phyloP scores from a whole-genome alignment of 192 early-diverging fungal genomes.

The Mortierella hygrophila region DNA sequence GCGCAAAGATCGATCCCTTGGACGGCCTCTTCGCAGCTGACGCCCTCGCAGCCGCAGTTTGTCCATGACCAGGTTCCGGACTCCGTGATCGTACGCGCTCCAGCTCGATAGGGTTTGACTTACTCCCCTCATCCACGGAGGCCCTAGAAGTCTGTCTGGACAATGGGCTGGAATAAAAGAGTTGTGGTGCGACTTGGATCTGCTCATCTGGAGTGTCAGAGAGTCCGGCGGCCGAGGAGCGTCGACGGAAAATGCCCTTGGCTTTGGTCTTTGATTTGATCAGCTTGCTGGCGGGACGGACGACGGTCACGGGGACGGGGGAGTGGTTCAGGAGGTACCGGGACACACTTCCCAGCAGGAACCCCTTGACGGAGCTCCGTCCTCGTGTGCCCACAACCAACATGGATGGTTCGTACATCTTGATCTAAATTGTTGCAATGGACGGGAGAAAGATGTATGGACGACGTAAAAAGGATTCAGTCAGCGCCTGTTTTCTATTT shows the following conservation, averaged over 20 bases:
- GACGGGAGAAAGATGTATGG: neutral
- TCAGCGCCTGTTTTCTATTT: constrained; percentile 1
- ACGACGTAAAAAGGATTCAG: neutral
- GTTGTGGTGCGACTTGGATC: constrained; percentile 3
- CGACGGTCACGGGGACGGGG: constrained; percentile 75
- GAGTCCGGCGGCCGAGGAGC: constrained; percentile 3
- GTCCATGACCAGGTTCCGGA: neutral
- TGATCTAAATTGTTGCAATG: constrained; percentile 52
- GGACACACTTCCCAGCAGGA: constrained; percentile 76
- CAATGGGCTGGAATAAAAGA: constrained; percentile 34
- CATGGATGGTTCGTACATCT: constrained; percentile 74
- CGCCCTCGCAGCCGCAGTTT: constrained; percentile 23
- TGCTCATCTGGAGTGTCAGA: constrained; percentile 1
- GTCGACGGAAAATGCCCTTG: constrained; percentile 46
- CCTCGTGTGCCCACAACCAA: constrained; percentile 80
- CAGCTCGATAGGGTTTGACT: neutral
- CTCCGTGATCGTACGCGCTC: constrained; percentile 17
- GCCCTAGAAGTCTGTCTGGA: constrained; percentile 28
- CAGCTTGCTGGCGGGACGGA: constrained; percentile 63
- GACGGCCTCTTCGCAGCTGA: constrained; percentile 20
- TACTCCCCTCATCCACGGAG: constrained; percentile 8
- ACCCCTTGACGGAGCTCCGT: constrained; percentile 72
- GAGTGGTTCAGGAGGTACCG: constrained; percentile 78
- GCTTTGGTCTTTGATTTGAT: constrained; percentile 56
- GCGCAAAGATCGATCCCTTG: neutral